These are phyloP conservation scores for Fremontodendron californicum DNA, from an alignment of 345 rosid genomes.

Conservation along the genomic window DNA sequence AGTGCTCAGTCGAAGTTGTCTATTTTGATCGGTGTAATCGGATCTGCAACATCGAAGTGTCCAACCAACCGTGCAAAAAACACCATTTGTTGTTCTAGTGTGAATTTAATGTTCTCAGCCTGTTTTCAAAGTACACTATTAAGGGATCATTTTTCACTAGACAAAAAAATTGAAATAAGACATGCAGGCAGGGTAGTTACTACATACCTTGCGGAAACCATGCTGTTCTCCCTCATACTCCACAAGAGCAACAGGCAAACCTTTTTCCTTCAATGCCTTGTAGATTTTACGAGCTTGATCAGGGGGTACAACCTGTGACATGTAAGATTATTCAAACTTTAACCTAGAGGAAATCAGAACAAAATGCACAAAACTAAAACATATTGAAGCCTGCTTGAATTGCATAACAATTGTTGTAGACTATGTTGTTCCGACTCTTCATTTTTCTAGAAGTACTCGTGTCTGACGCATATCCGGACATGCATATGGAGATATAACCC, in stretches of 20 bases:
- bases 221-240: slow-evolving; percentile 97
- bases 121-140: slow-evolving; percentile 28
- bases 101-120: slow-evolving; percentile 91
- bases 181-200: slow-evolving; percentile 1
- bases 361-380: not conserved
- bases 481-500: too few relatives aligned
- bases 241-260: slow-evolving; percentile 90
- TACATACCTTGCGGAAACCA: slow-evolving; percentile 89
- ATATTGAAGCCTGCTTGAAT: not conserved
- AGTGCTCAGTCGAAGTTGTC: slow-evolving; percentile 64
- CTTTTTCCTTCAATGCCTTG: slow-evolving; percentile 71
- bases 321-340: not conserved
- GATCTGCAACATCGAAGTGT: slow-evolving; percentile 69
- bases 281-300: slow-evolving; percentile 88
- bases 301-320: slow-evolving; percentile 74
- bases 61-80: slow-evolving; percentile 80
- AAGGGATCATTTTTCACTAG: not conserved
- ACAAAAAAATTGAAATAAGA: not conserved
- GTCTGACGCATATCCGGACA: too few relatives aligned
- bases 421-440: too few relatives aligned
- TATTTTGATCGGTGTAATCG: slow-evolving; percentile 60
- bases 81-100: slow-evolving; percentile 88
- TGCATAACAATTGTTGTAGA: not conserved
- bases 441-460: too few relatives aligned
- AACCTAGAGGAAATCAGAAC: not conserved